These are phyloP conservation scores for Chimonanthus salicifolius DNA, from an alignment of 164 flowering plant species.

Conservation along the genomic window DNA sequence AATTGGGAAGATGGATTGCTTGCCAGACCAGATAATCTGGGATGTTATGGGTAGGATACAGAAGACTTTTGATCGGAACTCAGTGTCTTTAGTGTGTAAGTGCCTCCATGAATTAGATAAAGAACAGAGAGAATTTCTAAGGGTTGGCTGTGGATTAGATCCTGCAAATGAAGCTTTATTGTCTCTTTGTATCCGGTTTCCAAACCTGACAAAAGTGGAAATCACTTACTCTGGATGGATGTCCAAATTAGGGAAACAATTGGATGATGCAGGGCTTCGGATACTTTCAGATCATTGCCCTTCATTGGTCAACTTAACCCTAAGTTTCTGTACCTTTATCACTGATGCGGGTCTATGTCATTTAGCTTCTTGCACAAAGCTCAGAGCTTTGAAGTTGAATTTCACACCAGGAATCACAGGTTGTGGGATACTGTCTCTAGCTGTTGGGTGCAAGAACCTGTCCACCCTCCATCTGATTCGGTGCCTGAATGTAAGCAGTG, in stretches of 20 bases:
- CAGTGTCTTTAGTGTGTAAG: slow-evolving; percentile 58
- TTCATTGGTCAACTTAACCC: slow-evolving; percentile 47
- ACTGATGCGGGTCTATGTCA: slow-evolving; percentile 63
- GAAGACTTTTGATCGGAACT: slow-evolving; percentile 47
- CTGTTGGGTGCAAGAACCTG: slow-evolving; percentile 63
- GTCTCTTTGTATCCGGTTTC: slow-evolving; percentile 59
- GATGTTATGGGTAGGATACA: slow-evolving; percentile 52
- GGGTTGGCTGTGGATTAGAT: slow-evolving; percentile 70
- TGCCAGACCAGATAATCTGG: slow-evolving; percentile 67
- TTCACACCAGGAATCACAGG: slow-evolving; percentile 67
- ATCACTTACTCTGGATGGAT: slow-evolving; percentile 75
- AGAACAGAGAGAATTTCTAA: slow-evolving; percentile 53
- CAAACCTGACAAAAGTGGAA: slow-evolving; percentile 51
- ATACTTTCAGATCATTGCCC: slow-evolving; percentile 52
- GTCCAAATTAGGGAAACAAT: slow-evolving; percentile 74
- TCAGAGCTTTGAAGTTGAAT: slow-evolving; percentile 57
- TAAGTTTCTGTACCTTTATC: slow-evolving; percentile 69
- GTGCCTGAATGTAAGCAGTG: slow-evolving; percentile 63
- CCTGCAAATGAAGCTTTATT: slow-evolving; percentile 71
- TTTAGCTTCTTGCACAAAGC: slow-evolving; percentile 57
- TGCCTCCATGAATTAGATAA: slow-evolving; percentile 45
- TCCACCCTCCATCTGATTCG: slow-evolving; percentile 58
- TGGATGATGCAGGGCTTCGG: slow-evolving; percentile 68
- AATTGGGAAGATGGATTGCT: slow-evolving; percentile 40
- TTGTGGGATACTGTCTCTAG: slow-evolving; percentile 66